Evolutionary conservation across 306 rosid genomes (phyloP).

Genomic region (Boehmeria nivea): DNA sequence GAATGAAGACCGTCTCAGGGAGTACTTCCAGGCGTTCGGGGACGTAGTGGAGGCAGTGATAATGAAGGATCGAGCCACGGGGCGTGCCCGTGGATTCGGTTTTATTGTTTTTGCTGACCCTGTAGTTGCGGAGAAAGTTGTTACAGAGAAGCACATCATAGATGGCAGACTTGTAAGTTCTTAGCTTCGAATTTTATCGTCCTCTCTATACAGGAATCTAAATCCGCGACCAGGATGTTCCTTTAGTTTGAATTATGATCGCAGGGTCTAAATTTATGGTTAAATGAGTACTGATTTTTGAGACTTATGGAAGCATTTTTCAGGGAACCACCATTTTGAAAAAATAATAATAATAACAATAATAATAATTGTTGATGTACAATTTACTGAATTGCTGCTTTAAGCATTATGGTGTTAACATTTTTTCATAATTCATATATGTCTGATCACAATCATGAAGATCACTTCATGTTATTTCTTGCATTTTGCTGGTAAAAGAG

Average conservation of each 20-base stretch:
- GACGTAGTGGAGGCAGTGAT: slow-evolving; percentile 91
- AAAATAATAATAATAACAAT: too few species aligned
- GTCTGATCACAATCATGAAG: too few species aligned
- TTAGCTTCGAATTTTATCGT: not conserved
- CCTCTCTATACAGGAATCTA: slow-evolving; percentile 8
- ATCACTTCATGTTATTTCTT: too few species aligned
- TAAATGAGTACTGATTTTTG: too few species aligned
- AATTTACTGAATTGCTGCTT: too few species aligned
- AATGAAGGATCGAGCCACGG: slow-evolving; percentile 98
- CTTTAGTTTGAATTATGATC: slow-evolving; percentile 19
- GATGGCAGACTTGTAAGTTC: slow-evolving; percentile 90
- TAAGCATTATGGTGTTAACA: too few species aligned
- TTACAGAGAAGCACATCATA: slow-evolving; percentile 80
- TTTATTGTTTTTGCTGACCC: slow-evolving; percentile 87
- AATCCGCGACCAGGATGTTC: slow-evolving; percentile 2
- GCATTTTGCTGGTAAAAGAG: too few species aligned
- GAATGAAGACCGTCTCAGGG: slow-evolving; percentile 84
- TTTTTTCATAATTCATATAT: too few species aligned
- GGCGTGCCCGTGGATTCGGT: slow-evolving; percentile 96
- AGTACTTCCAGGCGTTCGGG: slow-evolving; percentile 76
- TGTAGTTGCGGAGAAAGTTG: slow-evolving; percentile 66
- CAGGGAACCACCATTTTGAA: too few species aligned
- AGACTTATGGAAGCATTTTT: too few species aligned
- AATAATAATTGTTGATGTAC: too few species aligned
- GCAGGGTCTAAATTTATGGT: too few species aligned